Evolutionary conservation across 73 alveolate species (phyloP), one percentile per base, ranked within the genome.

Genomic region (Breviolum minutum): DNA sequence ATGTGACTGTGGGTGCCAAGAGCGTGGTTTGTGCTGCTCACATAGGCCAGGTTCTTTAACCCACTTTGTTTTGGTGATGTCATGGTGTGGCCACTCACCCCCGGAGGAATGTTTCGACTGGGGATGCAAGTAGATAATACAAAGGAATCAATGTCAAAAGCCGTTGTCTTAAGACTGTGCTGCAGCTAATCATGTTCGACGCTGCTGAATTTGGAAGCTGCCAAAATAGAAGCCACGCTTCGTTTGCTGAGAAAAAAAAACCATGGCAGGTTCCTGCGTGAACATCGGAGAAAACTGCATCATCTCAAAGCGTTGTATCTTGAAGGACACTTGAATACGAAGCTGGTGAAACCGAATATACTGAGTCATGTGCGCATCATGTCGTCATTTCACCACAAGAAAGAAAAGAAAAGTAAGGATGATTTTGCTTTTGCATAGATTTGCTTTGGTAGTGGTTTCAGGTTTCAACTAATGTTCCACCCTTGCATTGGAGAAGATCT

Each of bases 271-370:
- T 61, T 97, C 95, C 94, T 92, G 94, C 96, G 99, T 99, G n/a
- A 97, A 97, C 77, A 99, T 99, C 66, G 99, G 99, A 26, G 99
- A 99, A 94, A 99, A 99, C 88, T 99, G 99, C 80, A 87, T 99
- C 60, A 98, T 99, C 66, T 95, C 94, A 77, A 95, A 95, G 77
- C 99, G 99, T 76, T 95, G 99, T 48, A 81, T 95, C 62, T 40
- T 92, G 69, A 92, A 92, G 97, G 97, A 82, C 74, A 40, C 54
- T 0, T 3, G 3, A 40, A 40, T 40, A 40, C 54, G 54, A 40
- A 40, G 54, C 54, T 40, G 54, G 54, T 40, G 54, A 0, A 40
- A 40, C n/a, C n/a, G n/a, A n/a, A n/a, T n/a, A n/a, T 66, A 17
- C 77, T 68, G 24, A 68, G 77, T 68, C 77, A 22, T 68, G 11